A percentile compares a stretch with the other conserved stretches of the same genome.
phyloP scores from a whole-genome alignment of 345 rosid species.

The Eucalyptus sp. region DNA sequence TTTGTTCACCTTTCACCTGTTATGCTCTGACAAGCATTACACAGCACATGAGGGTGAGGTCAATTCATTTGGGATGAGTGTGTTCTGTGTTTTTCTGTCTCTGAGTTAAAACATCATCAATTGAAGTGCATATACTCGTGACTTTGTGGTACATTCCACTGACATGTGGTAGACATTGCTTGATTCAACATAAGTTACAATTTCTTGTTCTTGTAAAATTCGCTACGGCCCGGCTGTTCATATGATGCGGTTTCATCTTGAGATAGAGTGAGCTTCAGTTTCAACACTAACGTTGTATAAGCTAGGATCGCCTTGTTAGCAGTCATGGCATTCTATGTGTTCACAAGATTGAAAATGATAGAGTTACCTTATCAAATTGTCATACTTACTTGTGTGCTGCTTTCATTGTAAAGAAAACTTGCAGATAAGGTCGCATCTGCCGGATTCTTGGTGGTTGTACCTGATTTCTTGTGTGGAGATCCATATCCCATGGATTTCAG shows the following conservation, averaged over 20 bases:
- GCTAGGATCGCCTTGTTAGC: not conserved
- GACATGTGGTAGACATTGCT: not conserved
- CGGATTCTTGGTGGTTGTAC: slow-evolving; percentile 22
- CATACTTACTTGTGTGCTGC: not conserved
- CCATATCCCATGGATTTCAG: not conserved
- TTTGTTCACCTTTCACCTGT: not conserved
- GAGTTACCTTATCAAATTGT: not conserved
- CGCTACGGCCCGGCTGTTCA: not conserved
- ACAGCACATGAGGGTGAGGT: not conserved
- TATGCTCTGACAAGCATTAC: not conserved
- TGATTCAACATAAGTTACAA: not conserved
- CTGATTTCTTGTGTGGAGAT: slow-evolving; percentile 1
- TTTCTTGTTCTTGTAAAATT: not conserved
- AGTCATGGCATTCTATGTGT: not conserved
- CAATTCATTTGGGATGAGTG: not conserved
- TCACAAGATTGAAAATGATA: not conserved
- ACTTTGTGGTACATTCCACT: not conserved
- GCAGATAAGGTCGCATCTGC: slow-evolving; percentile 24
- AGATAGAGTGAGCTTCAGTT: not conserved
- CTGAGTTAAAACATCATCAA: not conserved
- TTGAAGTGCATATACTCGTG: not conserved
- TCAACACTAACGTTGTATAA: not conserved
- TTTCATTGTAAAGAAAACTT: slow-evolving; percentile 9
- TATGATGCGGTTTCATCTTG: not conserved
- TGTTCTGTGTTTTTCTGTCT: not conserved